Base-by-base conservation (phyloP, 164 flowering plant species). In the Pachysandra terminalis region DNA sequence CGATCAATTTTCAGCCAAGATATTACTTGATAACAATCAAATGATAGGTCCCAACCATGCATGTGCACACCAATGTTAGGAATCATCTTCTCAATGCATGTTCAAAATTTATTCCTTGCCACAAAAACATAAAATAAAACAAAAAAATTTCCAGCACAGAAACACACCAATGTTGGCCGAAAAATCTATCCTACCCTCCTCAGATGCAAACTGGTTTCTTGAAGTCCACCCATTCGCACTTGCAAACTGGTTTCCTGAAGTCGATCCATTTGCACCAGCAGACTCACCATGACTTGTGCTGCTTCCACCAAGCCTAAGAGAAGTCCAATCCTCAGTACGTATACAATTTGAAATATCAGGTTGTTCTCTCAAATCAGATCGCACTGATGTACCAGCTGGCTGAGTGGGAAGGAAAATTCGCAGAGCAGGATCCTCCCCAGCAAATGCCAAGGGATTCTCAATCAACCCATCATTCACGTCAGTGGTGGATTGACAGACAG, bases 351-450 rank as follows among this genome's bases (percentile, higher is more conserved):
- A 75, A 56, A 77, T 64, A 70, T 85, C 85, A 67, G 76, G 71
- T 26, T 75, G 87, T 68, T 85, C 86, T 75, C 87, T 87, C 66
- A 73, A 27, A 65, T 86, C 83, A 68, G 80, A 28, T 61, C 79
- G 87, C 41, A 60, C 60, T 4, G 85, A 69, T n/a, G 76, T 67
- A 62, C 77, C 85, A 40, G 89, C 77, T n/a, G 95, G 90, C 63
- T 78, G 78, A 12, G 93, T 81, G 59, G 97, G 96, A 75, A 89
- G 93, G 79, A 90, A 93, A 54, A 89, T 77, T 68, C 90, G 98
- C 69, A 96, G 87, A 13, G n/a, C n/a, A n/a, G 98, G 97, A 68
- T 92, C 97, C 37, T 84, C 88, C 62, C 83, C 79, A 64, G 78
- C 82, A 77, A 88, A 87, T 19, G 90, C 87, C 73, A 87, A 66